These are phyloP conservation scores for Omphalea diandra DNA, from an alignment of 441 rosid species.

Conservation along the genomic window DNA sequence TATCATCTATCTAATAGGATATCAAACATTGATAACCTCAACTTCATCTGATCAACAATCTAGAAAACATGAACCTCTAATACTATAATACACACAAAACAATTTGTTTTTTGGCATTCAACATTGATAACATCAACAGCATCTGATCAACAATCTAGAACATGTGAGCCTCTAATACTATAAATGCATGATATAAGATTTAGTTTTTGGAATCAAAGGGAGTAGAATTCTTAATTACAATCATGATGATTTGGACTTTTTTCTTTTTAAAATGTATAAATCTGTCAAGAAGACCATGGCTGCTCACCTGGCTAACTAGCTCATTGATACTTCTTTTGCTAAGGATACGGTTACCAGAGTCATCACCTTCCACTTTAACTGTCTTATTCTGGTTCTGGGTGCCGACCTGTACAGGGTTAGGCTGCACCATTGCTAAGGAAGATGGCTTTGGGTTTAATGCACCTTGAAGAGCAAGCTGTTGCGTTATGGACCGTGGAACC, in stretches of 20 bases:
- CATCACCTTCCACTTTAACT: slow-evolving; percentile 51
- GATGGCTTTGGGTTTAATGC: slow-evolving; percentile 51
- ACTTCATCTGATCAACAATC: neutral
- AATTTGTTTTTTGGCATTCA: neutral
- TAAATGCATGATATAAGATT: too few relatives aligned
- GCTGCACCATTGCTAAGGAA: slow-evolving; percentile 45
- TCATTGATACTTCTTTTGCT: slow-evolving; percentile 88
- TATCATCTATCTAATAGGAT: too few relatives aligned
- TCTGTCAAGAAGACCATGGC: slow-evolving; percentile 16
- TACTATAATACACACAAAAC: neutral
- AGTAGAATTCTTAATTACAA: neutral
- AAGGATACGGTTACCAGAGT: slow-evolving; percentile 58
- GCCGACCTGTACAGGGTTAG: slow-evolving; percentile 42
- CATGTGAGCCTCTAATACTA: too few relatives aligned
- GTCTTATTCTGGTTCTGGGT: slow-evolving; percentile 46
- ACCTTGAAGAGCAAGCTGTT: slow-evolving; percentile 45
- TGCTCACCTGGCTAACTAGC: slow-evolving; percentile 75
- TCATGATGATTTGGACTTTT: neutral
- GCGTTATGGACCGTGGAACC: slow-evolving; percentile 52
- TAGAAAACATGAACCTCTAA: neutral
- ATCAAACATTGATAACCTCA: too few relatives aligned
- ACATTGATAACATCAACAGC: too few relatives aligned
- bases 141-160: neutral
- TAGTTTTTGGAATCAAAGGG: too few relatives aligned
- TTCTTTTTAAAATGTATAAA: neutral